Evolutionary conservation across 148 eudicot genomes (phyloP).

Genomic region (Pharnaceum exiguum): DNA sequence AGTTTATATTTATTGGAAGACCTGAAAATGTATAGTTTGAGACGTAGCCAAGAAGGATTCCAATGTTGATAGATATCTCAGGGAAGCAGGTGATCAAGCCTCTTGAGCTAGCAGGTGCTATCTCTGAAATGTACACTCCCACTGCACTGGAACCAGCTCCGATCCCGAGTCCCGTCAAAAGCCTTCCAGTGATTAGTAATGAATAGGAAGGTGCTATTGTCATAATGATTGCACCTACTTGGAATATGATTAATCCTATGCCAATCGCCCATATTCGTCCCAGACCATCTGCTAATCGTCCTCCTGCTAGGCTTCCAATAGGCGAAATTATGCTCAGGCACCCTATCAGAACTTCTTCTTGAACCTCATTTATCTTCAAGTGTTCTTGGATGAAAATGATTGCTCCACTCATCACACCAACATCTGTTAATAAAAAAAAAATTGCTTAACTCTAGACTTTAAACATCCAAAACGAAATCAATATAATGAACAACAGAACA

Average conservation of each 20-base stretch:
- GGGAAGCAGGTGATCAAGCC: conserved; percentile 24
- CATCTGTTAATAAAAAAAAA: conserved; percentile 1
- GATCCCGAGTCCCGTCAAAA: conserved; percentile 19
- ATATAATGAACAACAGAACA: no score
- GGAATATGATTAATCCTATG: conserved; percentile 2
- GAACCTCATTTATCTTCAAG: conserved; percentile 20
- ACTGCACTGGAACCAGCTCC: conserved; percentile 10
- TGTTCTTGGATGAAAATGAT: no score
- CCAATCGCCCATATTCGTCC: conserved; percentile 29
- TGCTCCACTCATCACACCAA: conserved; percentile 23
- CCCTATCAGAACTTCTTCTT: conserved; percentile 18
- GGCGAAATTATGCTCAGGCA: conserved; percentile 13
- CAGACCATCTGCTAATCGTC: conserved; percentile 20
- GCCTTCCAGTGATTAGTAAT: conserved; percentile 17
- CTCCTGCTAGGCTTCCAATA: conserved; percentile 19
- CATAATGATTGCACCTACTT: conserved; percentile 19
- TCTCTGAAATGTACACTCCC: conserved; percentile 19
- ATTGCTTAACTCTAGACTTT: no score
- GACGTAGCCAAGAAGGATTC: conserved; percentile 19
- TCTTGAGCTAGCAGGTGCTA: conserved; percentile 14
- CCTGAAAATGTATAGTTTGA: conserved; percentile 24
- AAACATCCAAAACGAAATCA: no score
- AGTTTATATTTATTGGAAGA: conserved; percentile 8
- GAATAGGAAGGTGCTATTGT: conserved; percentile 13
- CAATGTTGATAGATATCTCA: conserved; percentile 18